These are phyloP conservation scores for Salinomyces thailandicus DNA, from an alignment of 2,329 filamentous ascomycete species.

Conservation along the genomic window DNA sequence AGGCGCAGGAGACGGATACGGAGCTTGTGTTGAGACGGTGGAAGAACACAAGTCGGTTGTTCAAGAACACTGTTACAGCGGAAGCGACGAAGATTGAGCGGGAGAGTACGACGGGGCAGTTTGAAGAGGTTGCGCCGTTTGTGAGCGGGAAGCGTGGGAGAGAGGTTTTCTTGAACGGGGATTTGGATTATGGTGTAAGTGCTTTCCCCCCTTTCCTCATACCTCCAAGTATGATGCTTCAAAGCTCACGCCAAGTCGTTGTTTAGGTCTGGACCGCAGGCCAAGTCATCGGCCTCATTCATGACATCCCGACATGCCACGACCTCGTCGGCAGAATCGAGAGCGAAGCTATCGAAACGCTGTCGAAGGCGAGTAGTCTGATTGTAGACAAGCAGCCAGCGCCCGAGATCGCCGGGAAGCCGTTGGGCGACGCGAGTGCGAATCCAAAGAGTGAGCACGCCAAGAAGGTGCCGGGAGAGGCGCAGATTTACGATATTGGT, in stretches of 20 bases:
- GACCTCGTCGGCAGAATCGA: constrained; percentile 38
- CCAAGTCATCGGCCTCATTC: constrained; percentile 64
- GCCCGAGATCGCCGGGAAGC: constrained; percentile 23
- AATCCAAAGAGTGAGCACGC: constrained; percentile 19
- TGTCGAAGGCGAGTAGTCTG: constrained; percentile 25
- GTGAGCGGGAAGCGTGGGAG: constrained; percentile 86
- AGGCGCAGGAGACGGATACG: constrained; percentile 81
- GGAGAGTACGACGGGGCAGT: constrained; percentile 75
- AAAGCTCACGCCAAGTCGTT: too few species aligned
- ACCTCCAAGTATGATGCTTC: constrained; percentile 1
- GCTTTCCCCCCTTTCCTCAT: background rate
- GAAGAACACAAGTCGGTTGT: constrained; percentile 85
- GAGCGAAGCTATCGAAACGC: constrained; percentile 21
- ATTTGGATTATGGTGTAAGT: constrained; percentile 79
- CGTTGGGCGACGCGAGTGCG: constrained; percentile 12
- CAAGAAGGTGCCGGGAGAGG: constrained; percentile 30
- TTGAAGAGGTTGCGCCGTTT: constrained; percentile 73
- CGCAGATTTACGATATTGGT: constrained; percentile 32
- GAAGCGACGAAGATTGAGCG: constrained; percentile 74
- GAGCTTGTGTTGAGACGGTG: constrained; percentile 78
- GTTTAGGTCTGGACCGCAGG: constrained; percentile 90
- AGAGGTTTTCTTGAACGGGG: constrained; percentile 85
- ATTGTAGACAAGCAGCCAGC: constrained; percentile 29
- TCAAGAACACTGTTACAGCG: constrained; percentile 76
- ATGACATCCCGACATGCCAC: constrained; percentile 41